A percentile compares a stretch with the other conserved stretches of the same genome.
These are phyloP conservation scores for Amanita thiersii DNA, from an alignment of 768 basidiomycete genomes.

Conservation along the genomic window DNA sequence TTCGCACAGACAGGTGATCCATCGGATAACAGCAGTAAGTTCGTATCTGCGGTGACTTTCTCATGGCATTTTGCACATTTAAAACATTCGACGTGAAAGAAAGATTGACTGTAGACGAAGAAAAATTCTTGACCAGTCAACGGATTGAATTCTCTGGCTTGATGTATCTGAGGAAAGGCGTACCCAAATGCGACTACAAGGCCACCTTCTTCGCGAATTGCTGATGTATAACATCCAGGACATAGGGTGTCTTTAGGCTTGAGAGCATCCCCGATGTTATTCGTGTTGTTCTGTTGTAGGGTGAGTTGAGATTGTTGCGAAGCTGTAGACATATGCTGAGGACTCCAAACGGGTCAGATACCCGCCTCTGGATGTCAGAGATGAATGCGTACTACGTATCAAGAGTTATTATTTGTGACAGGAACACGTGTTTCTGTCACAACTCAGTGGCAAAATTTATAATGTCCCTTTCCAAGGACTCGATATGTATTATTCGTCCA, in stretches of 20 bases:
- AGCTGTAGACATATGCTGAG: conserved; percentile 1
- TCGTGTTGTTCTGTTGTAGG: conserved; percentile 16
- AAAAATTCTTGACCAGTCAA: background rate
- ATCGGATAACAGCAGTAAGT: conserved; percentile 92
- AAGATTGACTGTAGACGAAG: conserved; percentile 58
- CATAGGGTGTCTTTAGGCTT: conserved; percentile 53
- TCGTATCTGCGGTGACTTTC: conserved; percentile 93
- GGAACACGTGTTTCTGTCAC: no score
- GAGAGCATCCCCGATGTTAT: conserved; percentile 5
- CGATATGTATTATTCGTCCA: no score
- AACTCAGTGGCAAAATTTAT: no score
- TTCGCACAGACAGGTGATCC: conserved; percentile 94
- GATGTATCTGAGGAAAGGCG: conserved; percentile 22
- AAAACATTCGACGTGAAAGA: conserved; percentile 94
- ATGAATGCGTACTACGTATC: no score
- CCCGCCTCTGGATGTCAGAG: no score
- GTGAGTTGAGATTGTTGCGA: conserved; percentile 27
- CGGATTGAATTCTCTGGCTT: conserved; percentile 3
- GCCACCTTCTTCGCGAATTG: conserved; percentile 74
- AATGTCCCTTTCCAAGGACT: no score
- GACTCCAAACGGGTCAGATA: no score
- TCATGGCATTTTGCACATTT: conserved; percentile 94
- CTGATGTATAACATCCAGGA: conserved; percentile 77
- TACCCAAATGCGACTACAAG: conserved; percentile 96
- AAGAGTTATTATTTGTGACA: no score